phyloP scores from a whole-genome alignment of 192 early-diverging fungal species.

The Neocallimastix lanati region DNA sequence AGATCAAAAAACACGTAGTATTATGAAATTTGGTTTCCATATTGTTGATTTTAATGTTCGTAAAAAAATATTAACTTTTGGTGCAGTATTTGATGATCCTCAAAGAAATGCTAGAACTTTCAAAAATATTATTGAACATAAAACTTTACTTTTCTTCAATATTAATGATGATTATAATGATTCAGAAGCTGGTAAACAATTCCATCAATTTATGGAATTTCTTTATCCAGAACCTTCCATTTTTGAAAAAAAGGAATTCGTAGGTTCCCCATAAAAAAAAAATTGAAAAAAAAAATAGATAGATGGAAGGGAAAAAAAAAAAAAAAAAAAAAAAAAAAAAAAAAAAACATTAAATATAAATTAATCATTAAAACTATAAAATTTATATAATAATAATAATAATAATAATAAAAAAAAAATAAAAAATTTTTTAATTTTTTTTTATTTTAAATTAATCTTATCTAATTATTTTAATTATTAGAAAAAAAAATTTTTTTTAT shows the following conservation, averaged over 20 bases:
- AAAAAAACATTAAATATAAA: no score
- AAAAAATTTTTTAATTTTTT: no score
- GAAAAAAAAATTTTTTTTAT: no score
- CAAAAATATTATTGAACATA: background rate
- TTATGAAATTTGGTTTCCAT: background rate
- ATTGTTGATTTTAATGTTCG: background rate
- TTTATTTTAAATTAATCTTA: no score
- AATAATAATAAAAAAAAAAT: no score
- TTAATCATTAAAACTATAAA: no score
- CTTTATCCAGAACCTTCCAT: background rate
- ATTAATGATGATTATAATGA: background rate
- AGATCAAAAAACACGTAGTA: background rate
- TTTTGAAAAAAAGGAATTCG: background rate
- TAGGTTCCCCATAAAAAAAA: no score
- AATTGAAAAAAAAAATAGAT: no score
- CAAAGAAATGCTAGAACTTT: background rate
- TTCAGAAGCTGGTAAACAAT: background rate
- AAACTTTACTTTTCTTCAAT: background rate
- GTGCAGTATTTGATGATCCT: background rate
- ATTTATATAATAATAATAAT: no score
- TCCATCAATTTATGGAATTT: background rate
- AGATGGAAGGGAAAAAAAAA: no score
- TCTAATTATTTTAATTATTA: no score
- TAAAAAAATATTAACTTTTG: background rate
- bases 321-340: no score